phyloP scores from a whole-genome alignment of 805 yeast genomes.

The Monosporozyma aquatica region DNA sequence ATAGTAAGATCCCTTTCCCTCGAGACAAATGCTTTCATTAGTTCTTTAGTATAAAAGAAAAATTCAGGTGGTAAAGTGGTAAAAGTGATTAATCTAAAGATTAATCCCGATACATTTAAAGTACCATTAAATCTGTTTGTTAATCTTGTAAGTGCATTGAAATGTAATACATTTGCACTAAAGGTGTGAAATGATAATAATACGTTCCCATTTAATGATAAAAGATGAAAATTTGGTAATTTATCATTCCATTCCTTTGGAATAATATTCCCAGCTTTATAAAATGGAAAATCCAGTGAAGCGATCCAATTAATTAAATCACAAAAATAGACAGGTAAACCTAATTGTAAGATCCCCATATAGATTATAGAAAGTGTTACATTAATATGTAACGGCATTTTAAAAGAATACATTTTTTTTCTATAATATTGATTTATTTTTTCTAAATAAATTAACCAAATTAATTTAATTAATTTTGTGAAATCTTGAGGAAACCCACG shows the following conservation, averaged over 20 bases:
- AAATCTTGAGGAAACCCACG: constrained; percentile 26
- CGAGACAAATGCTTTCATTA: constrained; percentile 6
- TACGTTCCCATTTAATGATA: constrained; percentile 33
- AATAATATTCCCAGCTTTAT: constrained; percentile 33
- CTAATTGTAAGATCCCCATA: constrained; percentile 40
- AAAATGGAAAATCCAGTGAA: constrained; percentile 41
- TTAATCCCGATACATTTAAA: constrained; percentile 14
- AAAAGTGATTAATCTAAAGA: constrained; percentile 16
- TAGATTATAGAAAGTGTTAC: constrained; percentile 37
- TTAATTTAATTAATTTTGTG: constrained; percentile 30
- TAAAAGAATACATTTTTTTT: no score
- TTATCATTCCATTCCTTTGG: constrained; percentile 33
- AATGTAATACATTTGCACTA: background rate
- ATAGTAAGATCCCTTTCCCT: background rate
- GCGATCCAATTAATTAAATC: constrained; percentile 40
- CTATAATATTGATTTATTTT: background rate
- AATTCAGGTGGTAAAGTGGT: constrained; percentile 22
- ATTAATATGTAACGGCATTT: constrained; percentile 14
- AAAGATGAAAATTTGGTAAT: constrained; percentile 33
- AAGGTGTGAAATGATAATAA: constrained; percentile 27
- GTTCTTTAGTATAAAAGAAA: constrained; percentile 12
- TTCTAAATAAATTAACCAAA: constrained; percentile 30
- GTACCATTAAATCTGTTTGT: constrained; percentile 7
- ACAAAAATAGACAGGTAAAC: constrained; percentile 40
- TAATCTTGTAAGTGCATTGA: background rate